A percentile compares a stretch with the other conserved stretches of the same genome.
phyloP scores from a whole-genome alignment of 768 basidiomycete species.

The Boletus sp. region DNA sequence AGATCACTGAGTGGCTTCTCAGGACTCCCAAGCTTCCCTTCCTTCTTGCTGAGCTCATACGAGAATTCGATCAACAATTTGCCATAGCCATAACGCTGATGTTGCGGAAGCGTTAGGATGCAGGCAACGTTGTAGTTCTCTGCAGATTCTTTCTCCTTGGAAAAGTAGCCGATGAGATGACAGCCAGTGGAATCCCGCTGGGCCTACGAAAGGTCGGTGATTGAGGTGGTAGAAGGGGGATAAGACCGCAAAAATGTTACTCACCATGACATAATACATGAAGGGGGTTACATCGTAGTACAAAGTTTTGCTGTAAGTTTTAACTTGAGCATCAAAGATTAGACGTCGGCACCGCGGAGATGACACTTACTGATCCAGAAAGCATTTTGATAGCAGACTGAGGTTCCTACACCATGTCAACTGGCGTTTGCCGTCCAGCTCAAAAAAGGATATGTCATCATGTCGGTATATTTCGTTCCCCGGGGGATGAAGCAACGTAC shows the following conservation, averaged over 20 bases:
- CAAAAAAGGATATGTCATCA: slow-evolving; percentile 96
- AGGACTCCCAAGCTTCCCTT: slow-evolving; percentile 92
- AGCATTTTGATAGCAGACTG: slow-evolving; percentile 95
- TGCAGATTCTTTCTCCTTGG: slow-evolving; percentile 97
- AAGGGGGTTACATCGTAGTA: slow-evolving; percentile 99
- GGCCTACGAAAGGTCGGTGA: slow-evolving; percentile 42
- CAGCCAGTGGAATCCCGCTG: slow-evolving; percentile 87
- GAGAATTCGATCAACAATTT: slow-evolving; percentile 97
- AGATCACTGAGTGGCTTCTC: slow-evolving; percentile 97
- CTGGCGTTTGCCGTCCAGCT: slow-evolving; percentile 96
- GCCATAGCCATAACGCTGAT: slow-evolving; percentile 95
- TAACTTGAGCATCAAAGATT: slow-evolving; percentile 15
- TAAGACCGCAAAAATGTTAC: slow-evolving; percentile 19
- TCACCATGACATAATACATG: slow-evolving; percentile 98
- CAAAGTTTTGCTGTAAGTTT: slow-evolving; percentile 77
- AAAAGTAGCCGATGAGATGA: slow-evolving; percentile 97
- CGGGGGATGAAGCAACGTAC: slow-evolving; percentile 89
- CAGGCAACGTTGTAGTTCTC: slow-evolving; percentile 99
- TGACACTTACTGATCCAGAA: slow-evolving; percentile 88
- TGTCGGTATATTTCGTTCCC: slow-evolving; percentile 99
- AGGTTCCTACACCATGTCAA: slow-evolving; percentile 96
- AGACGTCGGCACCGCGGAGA: slow-evolving; percentile 10
- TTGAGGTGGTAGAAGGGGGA: slow-evolving; percentile 12
- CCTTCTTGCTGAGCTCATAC: slow-evolving; percentile 95
- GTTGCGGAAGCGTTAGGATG: slow-evolving; percentile 97